These are phyloP conservation scores for Mastigamoeba balamuthi DNA, from an alignment of 78 protist species.

Conservation along the genomic window DNA sequence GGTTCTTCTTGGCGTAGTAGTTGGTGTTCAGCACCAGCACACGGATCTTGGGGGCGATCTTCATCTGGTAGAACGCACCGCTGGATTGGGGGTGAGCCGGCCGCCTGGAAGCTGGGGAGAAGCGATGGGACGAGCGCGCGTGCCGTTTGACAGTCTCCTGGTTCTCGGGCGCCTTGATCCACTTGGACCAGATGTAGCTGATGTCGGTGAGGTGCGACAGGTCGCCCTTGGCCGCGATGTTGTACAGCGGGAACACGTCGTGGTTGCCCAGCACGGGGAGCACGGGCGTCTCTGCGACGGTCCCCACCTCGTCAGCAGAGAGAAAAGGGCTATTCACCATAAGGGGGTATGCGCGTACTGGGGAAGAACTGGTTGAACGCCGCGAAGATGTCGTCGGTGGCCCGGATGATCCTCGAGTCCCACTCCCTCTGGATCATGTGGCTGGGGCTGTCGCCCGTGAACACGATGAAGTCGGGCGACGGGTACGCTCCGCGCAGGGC, in stretches of 20 bases:
- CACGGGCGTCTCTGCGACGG: too few relatives aligned
- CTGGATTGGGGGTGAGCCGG: constrained; percentile 11
- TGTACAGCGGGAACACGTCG: constrained; percentile 27
- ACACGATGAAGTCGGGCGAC: too few relatives aligned
- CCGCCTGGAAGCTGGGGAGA: constrained; percentile 10
- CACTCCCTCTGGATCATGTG: constrained; percentile 25
- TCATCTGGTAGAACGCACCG: constrained; percentile 15
- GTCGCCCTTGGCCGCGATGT: constrained; percentile 5
- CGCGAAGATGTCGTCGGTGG: constrained; percentile 5
- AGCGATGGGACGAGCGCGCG: constrained; percentile 20
- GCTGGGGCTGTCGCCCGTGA: constrained; percentile 41
- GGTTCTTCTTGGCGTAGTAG: constrained; percentile 16
- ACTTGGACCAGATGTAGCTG: constrained; percentile 6
- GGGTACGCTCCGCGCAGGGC: too few relatives aligned
- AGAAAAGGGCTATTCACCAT: too few relatives aligned
- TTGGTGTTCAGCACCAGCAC: constrained; percentile 22
- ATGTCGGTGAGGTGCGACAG: constrained; percentile 22
- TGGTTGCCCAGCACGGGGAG: constrained; percentile 32
- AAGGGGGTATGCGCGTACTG: too few relatives aligned
- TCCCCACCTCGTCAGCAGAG: too few relatives aligned
- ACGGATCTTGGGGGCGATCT: constrained; percentile 19
- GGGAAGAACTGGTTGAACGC: constrained; percentile 12
- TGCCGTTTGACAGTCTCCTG: constrained; percentile 1
- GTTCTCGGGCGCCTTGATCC: constrained; percentile 14
- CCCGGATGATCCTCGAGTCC: background rate